phyloP scores from a whole-genome alignment of 345 rosid species.

The Salix caprea region DNA sequence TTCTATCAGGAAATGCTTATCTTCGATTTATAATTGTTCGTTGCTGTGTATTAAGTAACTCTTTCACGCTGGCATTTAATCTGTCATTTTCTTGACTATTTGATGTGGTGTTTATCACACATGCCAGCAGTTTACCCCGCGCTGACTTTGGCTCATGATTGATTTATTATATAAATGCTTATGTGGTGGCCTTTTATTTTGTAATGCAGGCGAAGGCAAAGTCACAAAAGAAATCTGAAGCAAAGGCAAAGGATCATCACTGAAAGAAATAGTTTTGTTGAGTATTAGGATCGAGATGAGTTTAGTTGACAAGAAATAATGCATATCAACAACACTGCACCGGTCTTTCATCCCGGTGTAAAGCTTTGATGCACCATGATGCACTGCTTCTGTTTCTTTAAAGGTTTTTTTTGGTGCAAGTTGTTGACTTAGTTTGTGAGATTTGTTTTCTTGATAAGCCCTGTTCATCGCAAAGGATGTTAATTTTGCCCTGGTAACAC shows the following conservation, averaged over 20 bases:
- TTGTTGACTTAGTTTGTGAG: neutral
- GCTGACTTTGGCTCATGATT: neutral
- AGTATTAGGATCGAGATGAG: constrained; percentile 10
- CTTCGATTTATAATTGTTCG: neutral
- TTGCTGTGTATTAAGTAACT: neutral
- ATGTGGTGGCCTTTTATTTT: neutral
- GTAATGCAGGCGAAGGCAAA: constrained; percentile 44
- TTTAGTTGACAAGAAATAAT: constrained; percentile 32
- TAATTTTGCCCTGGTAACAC: constrained; percentile 3
- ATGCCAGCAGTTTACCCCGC: neutral
- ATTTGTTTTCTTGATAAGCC: constrained; percentile 1
- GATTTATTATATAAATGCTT: neutral
- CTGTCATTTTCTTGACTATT: neutral
- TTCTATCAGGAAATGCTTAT: neutral
- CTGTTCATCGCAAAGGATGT: neutral
- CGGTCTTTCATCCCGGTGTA: constrained; percentile 10
- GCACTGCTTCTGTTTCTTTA: neutral
- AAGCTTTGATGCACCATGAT: constrained; percentile 16
- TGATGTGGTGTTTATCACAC: neutral
- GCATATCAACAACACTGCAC: constrained; percentile 11
- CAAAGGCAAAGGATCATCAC: constrained; percentile 50
- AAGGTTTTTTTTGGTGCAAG: neutral
- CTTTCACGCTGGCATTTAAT: neutral
- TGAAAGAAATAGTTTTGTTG: constrained; percentile 24
- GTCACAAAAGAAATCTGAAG: constrained; percentile 36